These are phyloP conservation scores for Beta lomatogona DNA, from an alignment of 179 eudicot genomes.

Conservation along the genomic window DNA sequence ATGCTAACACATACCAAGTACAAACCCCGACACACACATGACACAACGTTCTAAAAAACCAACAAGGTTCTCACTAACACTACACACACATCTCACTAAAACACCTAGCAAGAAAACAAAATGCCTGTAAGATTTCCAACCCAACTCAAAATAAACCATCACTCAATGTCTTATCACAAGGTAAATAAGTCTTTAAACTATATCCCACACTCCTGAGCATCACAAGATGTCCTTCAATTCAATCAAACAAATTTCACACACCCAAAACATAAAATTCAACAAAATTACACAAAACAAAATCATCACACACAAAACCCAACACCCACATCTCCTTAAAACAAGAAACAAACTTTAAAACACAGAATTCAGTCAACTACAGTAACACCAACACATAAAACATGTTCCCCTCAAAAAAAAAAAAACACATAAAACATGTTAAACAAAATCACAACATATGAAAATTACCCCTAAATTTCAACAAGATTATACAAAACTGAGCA, in stretches of 20 bases:
- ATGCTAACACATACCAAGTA: not conserved
- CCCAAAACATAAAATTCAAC: too few relatives aligned
- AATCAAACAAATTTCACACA: not conserved
- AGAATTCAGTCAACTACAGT: not conserved
- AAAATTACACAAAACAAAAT: too few relatives aligned
- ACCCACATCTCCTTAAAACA: too few relatives aligned
- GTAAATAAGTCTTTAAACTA: not conserved
- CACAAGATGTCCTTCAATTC: not conserved
- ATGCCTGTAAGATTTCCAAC: not conserved
- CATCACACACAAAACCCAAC: not conserved
- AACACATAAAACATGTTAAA: not conserved
- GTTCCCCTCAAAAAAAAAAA: too few relatives aligned
- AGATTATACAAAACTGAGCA: constrained; percentile 4
- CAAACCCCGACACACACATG: not conserved
- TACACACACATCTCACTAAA: not conserved
- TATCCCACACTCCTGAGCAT: not conserved
- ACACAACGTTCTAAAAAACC: not conserved
- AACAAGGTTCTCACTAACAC: too few relatives aligned
- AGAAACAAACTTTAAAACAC: too few relatives aligned
- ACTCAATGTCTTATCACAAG: not conserved
- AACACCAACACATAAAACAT: too few relatives aligned
- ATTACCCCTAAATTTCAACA: not conserved
- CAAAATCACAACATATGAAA: not conserved
- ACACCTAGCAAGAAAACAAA: not conserved
- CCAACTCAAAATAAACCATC: not conserved